Evolutionary conservation across 2,329 filamentous ascomycete species (phyloP), one percentile per base, ranked within the genome.

Genomic region (Escovopsis sp.): DNA sequence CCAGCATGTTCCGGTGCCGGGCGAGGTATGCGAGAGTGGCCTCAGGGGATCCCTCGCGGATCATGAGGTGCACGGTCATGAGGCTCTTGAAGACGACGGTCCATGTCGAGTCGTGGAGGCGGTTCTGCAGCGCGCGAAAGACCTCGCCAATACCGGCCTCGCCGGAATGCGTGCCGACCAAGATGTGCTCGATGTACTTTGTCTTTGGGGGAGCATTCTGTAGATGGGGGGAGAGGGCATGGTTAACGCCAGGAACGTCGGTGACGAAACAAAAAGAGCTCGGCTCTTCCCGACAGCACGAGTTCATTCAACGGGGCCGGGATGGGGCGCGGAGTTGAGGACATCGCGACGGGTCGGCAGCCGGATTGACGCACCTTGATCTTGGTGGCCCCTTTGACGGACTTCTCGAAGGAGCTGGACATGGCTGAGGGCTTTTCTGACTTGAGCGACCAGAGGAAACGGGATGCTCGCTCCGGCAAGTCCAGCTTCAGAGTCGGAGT

Each of bases 51-150:
- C 91, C 91, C 65, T 98, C 91, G 51, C 91, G 78, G 58, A 98
- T 91, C 91, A 98, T 96, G 47, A 96, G 68, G 61, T 98, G 91
- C 37, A 94, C 79, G 39, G 94, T 91, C 53, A 96, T 94, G 51
- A 98, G 70, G 53, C 86, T 81, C 69, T 98, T 98, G 79, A 95
- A 94, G 49, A 94, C 89, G 44, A 96, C 87, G n/a, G 91, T 98
- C 91, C 91, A 98, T 70, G 91, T 94, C 51, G 89, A 89, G 61
- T 98, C 91, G 58, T 87, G 81, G 50, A 98, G 65, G 40, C 91
- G 79, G 59, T 86, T 78, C 58, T 93, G 87, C 42, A 98, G 70
- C 35, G 87, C 85, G 46, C 91, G 81, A 61, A 98, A 96, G 56
- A 98, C 84, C 66, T 98, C 91, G 45, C 81, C 89, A 45, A 98